Percentiles rank a stretch among this genome's conserved stretches.
Evolutionary conservation across 768 basidiomycete species (phyloP).

Genomic region (Gautieria morchelliformis): DNA sequence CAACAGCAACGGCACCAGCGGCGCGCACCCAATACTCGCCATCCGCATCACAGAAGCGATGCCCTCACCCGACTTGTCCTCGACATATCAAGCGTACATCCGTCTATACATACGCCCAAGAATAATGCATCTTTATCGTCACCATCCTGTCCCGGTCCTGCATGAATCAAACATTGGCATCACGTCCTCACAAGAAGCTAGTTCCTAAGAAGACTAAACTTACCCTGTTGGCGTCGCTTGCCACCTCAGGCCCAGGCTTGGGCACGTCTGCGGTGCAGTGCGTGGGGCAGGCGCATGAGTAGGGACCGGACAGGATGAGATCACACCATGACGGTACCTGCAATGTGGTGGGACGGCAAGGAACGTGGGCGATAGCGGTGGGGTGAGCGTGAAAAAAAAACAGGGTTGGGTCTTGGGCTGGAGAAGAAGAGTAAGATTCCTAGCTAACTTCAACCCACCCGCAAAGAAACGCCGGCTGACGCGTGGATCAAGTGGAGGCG

Average conservation of each 20-base stretch:
- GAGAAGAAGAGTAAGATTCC: background rate
- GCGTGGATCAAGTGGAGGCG: too few relatives aligned
- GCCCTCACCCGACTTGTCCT: constrained; percentile 41
- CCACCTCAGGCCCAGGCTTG: background rate
- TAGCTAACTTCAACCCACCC: too few relatives aligned
- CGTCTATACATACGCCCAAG: background rate
- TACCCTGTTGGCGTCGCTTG: constrained; percentile 25
- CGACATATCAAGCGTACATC: constrained; percentile 10
- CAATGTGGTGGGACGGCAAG: constrained; percentile 15
- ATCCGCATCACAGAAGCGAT: constrained; percentile 65
- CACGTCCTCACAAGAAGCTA: constrained; percentile 34
- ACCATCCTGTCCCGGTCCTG: constrained; percentile 13
- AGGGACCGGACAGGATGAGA: background rate
- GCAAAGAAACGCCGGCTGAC: too few relatives aligned
- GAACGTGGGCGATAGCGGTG: background rate
- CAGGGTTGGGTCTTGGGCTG: background rate
- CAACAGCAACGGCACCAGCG: constrained; percentile 13
- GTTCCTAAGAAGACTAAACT: constrained; percentile 71
- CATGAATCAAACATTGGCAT: constrained; percentile 12
- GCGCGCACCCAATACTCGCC: constrained; percentile 37
- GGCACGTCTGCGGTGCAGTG: constrained; percentile 43
- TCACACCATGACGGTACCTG: constrained; percentile 30
- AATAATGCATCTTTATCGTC: constrained; percentile 7
- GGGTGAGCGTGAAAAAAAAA: too few relatives aligned
- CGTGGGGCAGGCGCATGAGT: constrained; percentile 19